Conservation (phyloP, 306 rosid genomes). For the Cucumis cinereus region DNA sequence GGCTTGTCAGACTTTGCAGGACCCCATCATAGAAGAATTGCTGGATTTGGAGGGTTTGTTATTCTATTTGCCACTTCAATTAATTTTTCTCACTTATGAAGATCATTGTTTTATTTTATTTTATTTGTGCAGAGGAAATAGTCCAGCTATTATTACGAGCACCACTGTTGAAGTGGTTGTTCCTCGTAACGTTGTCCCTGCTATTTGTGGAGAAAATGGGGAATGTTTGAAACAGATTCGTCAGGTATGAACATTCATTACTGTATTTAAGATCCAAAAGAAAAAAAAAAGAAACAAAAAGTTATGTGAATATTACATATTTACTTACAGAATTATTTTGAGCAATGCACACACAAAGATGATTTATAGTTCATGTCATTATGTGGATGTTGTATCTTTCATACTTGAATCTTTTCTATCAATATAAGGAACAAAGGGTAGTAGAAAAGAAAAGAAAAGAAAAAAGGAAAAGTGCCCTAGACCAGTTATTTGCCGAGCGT, state of each 20-base stretch:
- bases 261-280: not conserved
- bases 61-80: not conserved
- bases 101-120: slow-evolving; percentile 4
- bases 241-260: slow-evolving; percentile 33
- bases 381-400: not conserved
- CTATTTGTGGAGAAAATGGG: slow-evolving; percentile 82
- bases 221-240: slow-evolving; percentile 93
- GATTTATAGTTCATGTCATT: not conserved
- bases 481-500: not conserved
- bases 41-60: slow-evolving; percentile 52
- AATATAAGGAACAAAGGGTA: not conserved
- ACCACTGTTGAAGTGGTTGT: slow-evolving; percentile 90
- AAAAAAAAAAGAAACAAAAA: not conserved
- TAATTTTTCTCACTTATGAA: not conserved
- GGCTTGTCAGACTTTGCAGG: slow-evolving; percentile 69
- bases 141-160: slow-evolving; percentile 57
- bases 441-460: not conserved
- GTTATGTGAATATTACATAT: not conserved
- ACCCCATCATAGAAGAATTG: slow-evolving; percentile 51
- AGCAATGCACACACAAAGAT: not conserved
- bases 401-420: not conserved
- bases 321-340: not conserved
- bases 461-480: not conserved
- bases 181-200: slow-evolving; percentile 67
- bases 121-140: slow-evolving; percentile 47